Base-by-base conservation (phyloP, 1,139 yeast species). In the Magnusiomyces sp. region DNA sequence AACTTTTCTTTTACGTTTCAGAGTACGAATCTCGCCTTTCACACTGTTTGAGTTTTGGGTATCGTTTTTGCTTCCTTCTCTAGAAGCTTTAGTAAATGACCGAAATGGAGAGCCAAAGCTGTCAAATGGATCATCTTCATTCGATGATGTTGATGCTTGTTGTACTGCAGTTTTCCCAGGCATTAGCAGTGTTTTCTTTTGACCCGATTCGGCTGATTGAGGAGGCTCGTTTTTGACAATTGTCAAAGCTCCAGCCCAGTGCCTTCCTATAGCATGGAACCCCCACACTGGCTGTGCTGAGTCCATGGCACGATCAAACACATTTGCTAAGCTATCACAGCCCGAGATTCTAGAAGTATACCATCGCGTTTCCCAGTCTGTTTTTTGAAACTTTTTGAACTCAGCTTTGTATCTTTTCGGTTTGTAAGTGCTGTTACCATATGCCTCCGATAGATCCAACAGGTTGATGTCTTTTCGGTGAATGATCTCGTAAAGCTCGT, bases 381-480 rank as follows among this genome's bases (percentile, higher is more conserved):
- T 38, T 23, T 40, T 11, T 3, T 4, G 16, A 17, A 42, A 42
- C 20, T 29, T 37, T 10, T 14, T 11, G 16, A 16, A 32, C 17
- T 42, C 45, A 5, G 45, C 27, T 5, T 14, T 14, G 38, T 42
- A 32, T 29, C 45, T 37, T 19, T 16, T 14, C 11, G 45, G 45
- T 10, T 33, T 32, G 38, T 42, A 42, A 13, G 16, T 5, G n/a
- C 31, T 20, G 34, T 42, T 20, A 2, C 45, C 45, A 14, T 42
- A 42, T 10, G 38, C 50, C 14, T 42, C 45, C 11, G 36, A 33
- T 19, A 50, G 40, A 34, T 50, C 51, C 9, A 46, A 38, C 2
- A 50, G 27, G 23, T 45, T 44, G 14, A 50, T 34, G 40, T 50
- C 53, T 17, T 50, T 50, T 10, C 47, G 38, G 33, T 41, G 46